A percentile compares a stretch with the other conserved stretches of the same genome.
Evolutionary conservation across 768 basidiomycete species (phyloP).

Genomic region (Lactarius hengduanensis): DNA sequence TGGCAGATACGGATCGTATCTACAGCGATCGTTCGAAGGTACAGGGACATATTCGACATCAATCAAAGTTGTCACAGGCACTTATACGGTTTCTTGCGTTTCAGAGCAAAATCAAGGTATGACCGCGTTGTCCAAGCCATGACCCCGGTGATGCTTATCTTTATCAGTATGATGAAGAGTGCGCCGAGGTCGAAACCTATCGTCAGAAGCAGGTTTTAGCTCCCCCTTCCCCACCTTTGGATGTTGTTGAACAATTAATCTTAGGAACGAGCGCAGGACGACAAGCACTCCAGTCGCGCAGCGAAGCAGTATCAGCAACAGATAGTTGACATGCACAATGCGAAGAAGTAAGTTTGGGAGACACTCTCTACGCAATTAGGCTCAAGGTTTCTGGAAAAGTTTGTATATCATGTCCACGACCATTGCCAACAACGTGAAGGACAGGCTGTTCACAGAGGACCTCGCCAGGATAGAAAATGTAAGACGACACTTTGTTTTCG

Average conservation of each 20-base stretch:
- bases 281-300: constrained; percentile 71
- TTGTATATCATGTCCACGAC: constrained; percentile 69
- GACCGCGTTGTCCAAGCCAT: constrained; percentile 15
- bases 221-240: constrained; percentile 18
- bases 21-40: constrained; percentile 74
- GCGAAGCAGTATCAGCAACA: constrained; percentile 77
- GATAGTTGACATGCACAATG: constrained; percentile 70
- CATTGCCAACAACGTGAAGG: constrained; percentile 66
- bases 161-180: constrained; percentile 75
- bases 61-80: background rate
- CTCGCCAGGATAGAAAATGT: constrained; percentile 73
- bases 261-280: constrained; percentile 66
- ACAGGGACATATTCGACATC: constrained; percentile 21
- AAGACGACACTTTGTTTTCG: constrained; percentile 33
- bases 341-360: constrained; percentile 63
- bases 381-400: constrained; percentile 39
- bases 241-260: constrained; percentile 11
- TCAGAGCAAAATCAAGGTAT: constrained; percentile 66
- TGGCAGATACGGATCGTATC: constrained; percentile 65
- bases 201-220: constrained; percentile 73
- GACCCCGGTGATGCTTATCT: constrained; percentile 12
- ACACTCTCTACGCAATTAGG: constrained; percentile 5
- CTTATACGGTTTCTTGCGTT: constrained; percentile 32
- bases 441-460: constrained; percentile 68
- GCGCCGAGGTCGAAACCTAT: constrained; percentile 64